Base-by-base conservation (phyloP, 495 filamentous ascomycete genomes). In the Penicillium argentinense region DNA sequence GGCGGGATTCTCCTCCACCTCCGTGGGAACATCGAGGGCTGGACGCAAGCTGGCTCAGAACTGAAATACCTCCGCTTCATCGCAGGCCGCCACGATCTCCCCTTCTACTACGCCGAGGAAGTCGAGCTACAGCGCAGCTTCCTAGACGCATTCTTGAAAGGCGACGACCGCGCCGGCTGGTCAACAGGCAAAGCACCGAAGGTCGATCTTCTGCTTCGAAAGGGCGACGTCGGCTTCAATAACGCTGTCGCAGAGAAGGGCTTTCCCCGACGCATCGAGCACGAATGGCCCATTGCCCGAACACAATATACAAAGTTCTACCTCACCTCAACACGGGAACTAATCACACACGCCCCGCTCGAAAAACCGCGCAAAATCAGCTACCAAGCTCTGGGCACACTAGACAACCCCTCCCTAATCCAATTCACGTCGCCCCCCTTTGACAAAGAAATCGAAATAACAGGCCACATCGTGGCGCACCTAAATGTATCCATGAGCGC, bases 51-150 rank as follows among this genome's bases (percentile, higher is more conserved):
- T 0, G 79, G 81, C 0, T 83, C 80, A 2, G 66, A 78, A 39
- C 59, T 80, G 32, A 87, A 87, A 58, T 86, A 82, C 48, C 64
- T 86, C 4, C 74, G 83, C 8, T 82, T 86, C 56, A 82, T 87
- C 50, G 81, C 77, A 0, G 84, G 84, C 9, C 75, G 84, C 0
- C 84, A 88, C 51, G 84, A 88, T 53, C 68, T 88, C 5, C 84
- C 84, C 0, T 87, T 88, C 64, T 88, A 86, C 63, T 86, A 84
- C 49, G 50, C 72, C 2, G 79, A 84, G 28, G 78, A 84, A 43
- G 83, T 83, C 3, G 76, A 83, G 46, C 21, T 88, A 0, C 84
- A 88, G 55, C 71, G 69, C 24, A 80, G 75, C 46, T 87, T 88
- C 51, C 66, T 87, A 2, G 77, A 83, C 47, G 84, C 84, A 0